Evolutionary conservation across 768 basidiomycete species (phyloP), one percentile per base, ranked within the genome.

Genomic region (Mycena crocata): DNA sequence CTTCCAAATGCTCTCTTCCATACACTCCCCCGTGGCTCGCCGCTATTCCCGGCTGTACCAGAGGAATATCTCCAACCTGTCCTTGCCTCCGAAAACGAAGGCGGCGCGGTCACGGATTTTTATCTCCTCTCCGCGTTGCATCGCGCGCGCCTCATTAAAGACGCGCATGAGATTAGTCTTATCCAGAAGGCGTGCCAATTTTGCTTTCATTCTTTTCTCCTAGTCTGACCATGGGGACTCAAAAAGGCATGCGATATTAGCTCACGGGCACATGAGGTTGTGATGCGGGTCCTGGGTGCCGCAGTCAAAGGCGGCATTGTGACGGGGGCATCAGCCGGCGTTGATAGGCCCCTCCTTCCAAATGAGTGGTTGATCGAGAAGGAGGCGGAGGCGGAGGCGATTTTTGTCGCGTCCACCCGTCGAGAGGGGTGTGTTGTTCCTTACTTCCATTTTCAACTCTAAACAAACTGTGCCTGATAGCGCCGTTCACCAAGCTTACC

Each of bases 351-450:
- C 0, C 78, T 86, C 6, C 81, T 94, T 3, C 93, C 93, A 2
- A 84, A 85, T 4, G 92, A 96, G 72, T 98, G 96, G 93, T 81
- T 94, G 48, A 93, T 98, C 19, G 89, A 93, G 80, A 93, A 92
- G 71, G 97, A 99, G 78, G 91, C 90, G 0, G 96, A 98, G 76
- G 97, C 95, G 0, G 96, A 97, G 75, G 97, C 96, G 0, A 85
- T 96, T 10, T 99, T 98, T 68, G 93, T 95, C 0, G 94, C 96
- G 3, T 91, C 91, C 1, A 98, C 96, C 79, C 83, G 95, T 55
- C 83, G 94, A 62, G 91, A 94, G 79, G 95, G 94, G 94, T 96
- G 57, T 70, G 89, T 78, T 15, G 14, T 35, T n/a, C 13, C 32
- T 40, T 23, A 59, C 46, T 44, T 17, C 34, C 14, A 26, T 26